These are phyloP conservation scores for Psidium friedrichsthalianum DNA, from an alignment of 345 rosid species.

Conservation along the genomic window DNA sequence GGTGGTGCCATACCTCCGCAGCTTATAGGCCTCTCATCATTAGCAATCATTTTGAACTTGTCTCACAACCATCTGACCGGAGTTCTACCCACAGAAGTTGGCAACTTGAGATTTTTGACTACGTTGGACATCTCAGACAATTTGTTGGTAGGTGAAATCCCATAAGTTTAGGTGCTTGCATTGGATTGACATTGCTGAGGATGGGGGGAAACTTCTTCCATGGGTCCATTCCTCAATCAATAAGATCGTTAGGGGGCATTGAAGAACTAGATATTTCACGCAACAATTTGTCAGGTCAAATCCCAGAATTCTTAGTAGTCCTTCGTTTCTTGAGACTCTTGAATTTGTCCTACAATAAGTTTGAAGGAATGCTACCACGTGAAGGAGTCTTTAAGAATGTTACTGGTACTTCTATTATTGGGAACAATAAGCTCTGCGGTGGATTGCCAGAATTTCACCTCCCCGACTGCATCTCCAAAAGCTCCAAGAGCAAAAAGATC, in stretches of 20 bases:
- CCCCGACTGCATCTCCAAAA: not conserved
- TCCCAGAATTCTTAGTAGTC: not conserved
- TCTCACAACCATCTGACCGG: not conserved
- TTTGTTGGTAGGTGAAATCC: not conserved
- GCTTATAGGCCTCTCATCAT: not conserved
- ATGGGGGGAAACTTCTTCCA: not conserved
- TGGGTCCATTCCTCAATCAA: not conserved
- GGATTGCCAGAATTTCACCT: not conserved
- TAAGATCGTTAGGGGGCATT: not conserved
- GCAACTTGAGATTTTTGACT: not conserved
- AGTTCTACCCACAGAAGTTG: not conserved
- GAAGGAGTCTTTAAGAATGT: not conserved
- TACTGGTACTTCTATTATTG: not conserved
- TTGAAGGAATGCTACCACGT: not conserved
- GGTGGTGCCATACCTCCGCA: not conserved
- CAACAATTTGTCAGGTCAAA: not conserved
- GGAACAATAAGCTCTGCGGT: not conserved
- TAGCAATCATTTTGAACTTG: not conserved
- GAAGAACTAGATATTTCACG: not conserved
- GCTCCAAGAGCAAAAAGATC: not conserved
- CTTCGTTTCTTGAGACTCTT: not conserved
- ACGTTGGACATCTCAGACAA: fast-evolving
- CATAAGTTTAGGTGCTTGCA: not conserved
- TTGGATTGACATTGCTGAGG: no score
- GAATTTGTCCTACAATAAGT: not conserved